A percentile compares a stretch with the other conserved stretches of the same genome.
phyloP scores from a whole-genome alignment of 345 rosid species.

The Populus euphratica region DNA sequence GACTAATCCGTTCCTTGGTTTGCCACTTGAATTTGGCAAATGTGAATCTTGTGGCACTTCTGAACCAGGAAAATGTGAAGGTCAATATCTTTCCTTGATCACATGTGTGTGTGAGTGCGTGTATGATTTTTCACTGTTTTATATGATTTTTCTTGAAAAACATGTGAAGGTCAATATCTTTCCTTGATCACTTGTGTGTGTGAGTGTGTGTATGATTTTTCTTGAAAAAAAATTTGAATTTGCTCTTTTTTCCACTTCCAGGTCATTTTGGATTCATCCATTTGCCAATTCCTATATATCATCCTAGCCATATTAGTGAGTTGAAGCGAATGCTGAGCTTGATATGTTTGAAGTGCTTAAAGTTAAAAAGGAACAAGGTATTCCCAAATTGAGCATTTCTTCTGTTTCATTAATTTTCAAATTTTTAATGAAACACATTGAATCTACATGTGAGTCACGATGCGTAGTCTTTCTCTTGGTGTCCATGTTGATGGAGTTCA shows the following conservation, averaged over 20 bases:
- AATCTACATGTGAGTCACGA: neutral
- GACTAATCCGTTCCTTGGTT: conserved; percentile 76
- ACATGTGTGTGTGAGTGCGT: neutral
- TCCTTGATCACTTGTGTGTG: neutral
- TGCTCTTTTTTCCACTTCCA: conserved; percentile 34
- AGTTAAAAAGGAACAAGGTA: conserved; percentile 74
- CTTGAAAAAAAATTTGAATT: neutral
- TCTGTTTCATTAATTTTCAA: neutral
- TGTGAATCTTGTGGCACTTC: conserved; percentile 91
- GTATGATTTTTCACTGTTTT: neutral
- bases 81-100: conserved; percentile 24
- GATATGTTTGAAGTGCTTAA: conserved; percentile 82
- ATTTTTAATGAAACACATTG: neutral
- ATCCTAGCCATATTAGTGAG: conserved; percentile 79
- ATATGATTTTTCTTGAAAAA: neutral
- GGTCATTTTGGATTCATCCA: conserved; percentile 93
- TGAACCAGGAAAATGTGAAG: conserved; percentile 83
- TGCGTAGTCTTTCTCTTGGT: neutral
- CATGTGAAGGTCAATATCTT: conserved; percentile 65
- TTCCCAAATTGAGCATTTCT: neutral
- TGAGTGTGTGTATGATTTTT: no score
- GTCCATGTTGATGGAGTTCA: neutral
- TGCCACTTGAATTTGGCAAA: conserved; percentile 88
- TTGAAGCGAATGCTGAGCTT: conserved; percentile 69
- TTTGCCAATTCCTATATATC: conserved; percentile 81